Base-by-base conservation (phyloP, 306 rosid species). In the Cicer pinnatifidum region DNA sequence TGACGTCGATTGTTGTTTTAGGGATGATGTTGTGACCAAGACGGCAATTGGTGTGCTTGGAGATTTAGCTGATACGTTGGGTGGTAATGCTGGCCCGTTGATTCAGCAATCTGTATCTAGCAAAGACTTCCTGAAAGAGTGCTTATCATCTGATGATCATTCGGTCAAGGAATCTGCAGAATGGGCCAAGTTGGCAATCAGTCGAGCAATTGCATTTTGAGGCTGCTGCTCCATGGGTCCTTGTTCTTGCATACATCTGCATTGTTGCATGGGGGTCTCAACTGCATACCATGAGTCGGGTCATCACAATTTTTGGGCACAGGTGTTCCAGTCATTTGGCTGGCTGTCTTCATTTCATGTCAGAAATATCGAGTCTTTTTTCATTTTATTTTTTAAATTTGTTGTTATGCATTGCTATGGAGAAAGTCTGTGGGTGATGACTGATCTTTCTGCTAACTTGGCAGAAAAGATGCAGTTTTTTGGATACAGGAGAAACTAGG, bases 1-100 rank as follows among this genome's bases (percentile, higher is more conserved):
- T 53, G 35, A 41, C 4, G 6, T 62, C 23, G 33, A 19, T 43
- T 33, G 62, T 84, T 15, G 19, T 78, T 84, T 11, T 71, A 92
- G 98, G 98, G 98, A 92, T 79, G 96, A 92, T 80, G 76, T 78
- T 13, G 95, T 92, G 85, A 88, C 85, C 9, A 92, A 87, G 85
- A 87, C 96, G 13, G 96, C 98, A 11, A 92, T 92, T 67, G 98
- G 98, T 28, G 92, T 92, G 67, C 96, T 92, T 47, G 98, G 98
- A 65, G 96, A 92, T 82, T 78, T 92, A 13, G 98, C 98, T 8
- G 98, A 92, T 87, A 92, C 96, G 3, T 75, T 92, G 79, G 96
- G 96, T 47, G 75, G 61, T 52, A 85, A 77, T 77, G 94, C 96
- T 16, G 92, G 89, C 57, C 83, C 89, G 11, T 71, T 92, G 82